Percentiles rank a stretch among this genome's conserved stretches.
phyloP scores from a whole-genome alignment of 2,329 filamentous ascomycete genomes.

The Hymenotorrendiella dingleyae region DNA sequence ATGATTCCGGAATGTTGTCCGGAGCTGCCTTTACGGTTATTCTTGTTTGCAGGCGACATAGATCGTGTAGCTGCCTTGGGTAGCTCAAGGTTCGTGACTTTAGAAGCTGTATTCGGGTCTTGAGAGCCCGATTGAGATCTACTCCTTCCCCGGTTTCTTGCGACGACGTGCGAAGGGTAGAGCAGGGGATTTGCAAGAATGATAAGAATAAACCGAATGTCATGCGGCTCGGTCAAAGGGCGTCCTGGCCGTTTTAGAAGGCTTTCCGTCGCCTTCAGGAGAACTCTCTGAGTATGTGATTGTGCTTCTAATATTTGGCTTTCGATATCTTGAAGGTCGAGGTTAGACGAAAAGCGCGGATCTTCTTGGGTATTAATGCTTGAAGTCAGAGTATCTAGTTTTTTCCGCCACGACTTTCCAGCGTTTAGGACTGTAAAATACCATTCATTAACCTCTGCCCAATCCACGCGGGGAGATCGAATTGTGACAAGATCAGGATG shows the following conservation, averaged over 20 bases:
- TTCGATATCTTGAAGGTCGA: constrained; percentile 39
- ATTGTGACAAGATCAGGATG: constrained; percentile 41
- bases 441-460: constrained; percentile 66
- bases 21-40: constrained; percentile 28
- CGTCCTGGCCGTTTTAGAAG: constrained; percentile 74
- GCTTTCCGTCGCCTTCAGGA: constrained; percentile 74
- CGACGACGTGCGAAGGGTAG: constrained; percentile 36
- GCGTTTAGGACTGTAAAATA: constrained; percentile 64
- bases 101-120: constrained; percentile 10
- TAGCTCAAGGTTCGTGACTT: constrained; percentile 3
- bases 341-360: constrained; percentile 15
- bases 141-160: constrained; percentile 9
- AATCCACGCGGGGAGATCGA: constrained; percentile 67
- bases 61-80: constrained; percentile 6
- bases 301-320: constrained; percentile 54
- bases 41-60: constrained; percentile 8
- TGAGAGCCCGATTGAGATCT: constrained; percentile 23
- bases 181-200: constrained; percentile 74
- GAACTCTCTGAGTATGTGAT: constrained; percentile 58
- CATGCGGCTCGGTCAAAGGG: constrained; percentile 59
- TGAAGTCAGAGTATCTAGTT: constrained; percentile 49
- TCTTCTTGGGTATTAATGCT: constrained; percentile 15
- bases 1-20: constrained; percentile 77
- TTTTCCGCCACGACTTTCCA: constrained; percentile 59
- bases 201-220: constrained; percentile 73